Evolutionary conservation across 2,329 filamentous ascomycete species (phyloP).

Genomic region (Aspergillus felis): DNA sequence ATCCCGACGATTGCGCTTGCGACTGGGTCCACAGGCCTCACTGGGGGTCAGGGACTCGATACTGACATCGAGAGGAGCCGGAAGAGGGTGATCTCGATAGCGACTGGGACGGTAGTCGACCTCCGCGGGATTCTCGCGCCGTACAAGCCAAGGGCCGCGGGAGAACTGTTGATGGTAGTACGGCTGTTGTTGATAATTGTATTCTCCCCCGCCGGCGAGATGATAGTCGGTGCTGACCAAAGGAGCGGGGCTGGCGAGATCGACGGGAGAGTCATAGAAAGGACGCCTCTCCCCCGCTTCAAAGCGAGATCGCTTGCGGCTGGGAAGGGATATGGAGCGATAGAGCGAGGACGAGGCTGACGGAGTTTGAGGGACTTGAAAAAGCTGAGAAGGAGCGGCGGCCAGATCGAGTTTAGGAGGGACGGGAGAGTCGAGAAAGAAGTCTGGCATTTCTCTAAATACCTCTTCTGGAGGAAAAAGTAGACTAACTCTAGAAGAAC

Average conservation of each 20-base stretch:
- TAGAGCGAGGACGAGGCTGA: constrained; percentile 38
- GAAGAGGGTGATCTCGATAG: constrained; percentile 30
- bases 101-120: constrained; percentile 42
- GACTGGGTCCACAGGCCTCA: constrained; percentile 20
- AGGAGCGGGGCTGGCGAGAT: constrained; percentile 31
- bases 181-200: constrained; percentile 14
- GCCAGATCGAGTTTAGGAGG: constrained; percentile 38
- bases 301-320: constrained; percentile 31
- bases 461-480: neutral
- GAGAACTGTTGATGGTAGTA: constrained; percentile 6
- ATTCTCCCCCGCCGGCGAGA: constrained; percentile 24
- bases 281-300: constrained; percentile 21
- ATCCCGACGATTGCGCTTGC: constrained; percentile 32
- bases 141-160: constrained; percentile 13
- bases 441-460: constrained; percentile 25
- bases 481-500: neutral
- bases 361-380: constrained; percentile 31
- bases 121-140: constrained; percentile 26
- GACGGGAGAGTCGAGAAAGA: constrained; percentile 33
- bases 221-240: constrained; percentile 38
- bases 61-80: constrained; percentile 24
- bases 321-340: constrained; percentile 28
- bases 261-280: constrained; percentile 21
- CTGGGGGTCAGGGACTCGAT: constrained; percentile 19
- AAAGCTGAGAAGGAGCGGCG: constrained; percentile 35